These are phyloP conservation scores for Rostrohypoxylon terebratum DNA, from an alignment of 495 filamentous ascomycete species.

Conservation along the genomic window DNA sequence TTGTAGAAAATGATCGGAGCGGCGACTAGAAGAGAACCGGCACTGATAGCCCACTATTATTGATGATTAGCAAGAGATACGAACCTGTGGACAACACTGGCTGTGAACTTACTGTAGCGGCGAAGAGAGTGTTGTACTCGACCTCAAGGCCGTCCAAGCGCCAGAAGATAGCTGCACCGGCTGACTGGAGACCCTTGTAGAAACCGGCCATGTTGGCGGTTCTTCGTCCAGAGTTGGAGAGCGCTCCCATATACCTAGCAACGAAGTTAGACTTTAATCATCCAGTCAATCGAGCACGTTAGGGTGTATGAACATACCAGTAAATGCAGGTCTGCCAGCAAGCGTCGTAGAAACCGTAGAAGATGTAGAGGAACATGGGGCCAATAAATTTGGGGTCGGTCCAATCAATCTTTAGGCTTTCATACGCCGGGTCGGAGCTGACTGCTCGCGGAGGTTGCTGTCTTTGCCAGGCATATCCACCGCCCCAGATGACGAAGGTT, in stretches of 20 bases:
- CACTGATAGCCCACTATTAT: constrained; percentile 77
- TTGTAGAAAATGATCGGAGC: constrained; percentile 81
- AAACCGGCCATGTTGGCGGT: constrained; percentile 94
- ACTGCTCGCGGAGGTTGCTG: constrained; percentile 55
- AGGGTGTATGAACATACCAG: constrained; percentile 69
- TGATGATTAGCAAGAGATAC: constrained; percentile 47
- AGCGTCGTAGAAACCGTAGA: constrained; percentile 92
- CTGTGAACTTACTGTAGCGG: constrained; percentile 53
- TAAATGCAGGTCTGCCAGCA: constrained; percentile 86
- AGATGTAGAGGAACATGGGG: constrained; percentile 92
- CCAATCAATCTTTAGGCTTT: constrained; percentile 67
- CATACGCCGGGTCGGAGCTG: constrained; percentile 48
- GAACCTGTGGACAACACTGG: not conserved
- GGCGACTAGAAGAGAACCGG: constrained; percentile 78
- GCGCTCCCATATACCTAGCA: constrained; percentile 75
- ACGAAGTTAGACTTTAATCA: constrained; percentile 37
- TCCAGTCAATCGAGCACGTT: constrained; percentile 27
- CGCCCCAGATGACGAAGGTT: constrained; percentile 88
- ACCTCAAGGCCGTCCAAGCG: constrained; percentile 73
- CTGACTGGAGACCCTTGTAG: constrained; percentile 92
- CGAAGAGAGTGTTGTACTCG: constrained; percentile 73
- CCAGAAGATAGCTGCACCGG: constrained; percentile 91
- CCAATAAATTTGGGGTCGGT: constrained; percentile 74
- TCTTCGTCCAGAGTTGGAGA: constrained; percentile 91
- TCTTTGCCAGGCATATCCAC: constrained; percentile 83